These are phyloP conservation scores for Papiliotrema nemorosa DNA, from an alignment of 1,284 basidiomycete genomes.

Conservation along the genomic window DNA sequence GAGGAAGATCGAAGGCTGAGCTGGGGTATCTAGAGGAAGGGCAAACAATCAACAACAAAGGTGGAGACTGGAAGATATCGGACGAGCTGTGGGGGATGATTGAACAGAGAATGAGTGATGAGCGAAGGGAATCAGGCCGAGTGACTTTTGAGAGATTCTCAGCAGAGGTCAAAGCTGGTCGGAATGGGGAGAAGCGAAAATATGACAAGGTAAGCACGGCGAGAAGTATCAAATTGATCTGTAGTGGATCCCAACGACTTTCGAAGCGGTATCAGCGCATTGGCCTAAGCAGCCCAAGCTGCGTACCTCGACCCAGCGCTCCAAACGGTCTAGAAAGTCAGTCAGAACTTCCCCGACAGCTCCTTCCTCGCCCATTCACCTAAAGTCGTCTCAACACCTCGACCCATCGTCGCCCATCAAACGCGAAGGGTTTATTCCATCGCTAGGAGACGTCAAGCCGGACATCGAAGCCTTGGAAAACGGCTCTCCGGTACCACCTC, in stretches of 20 bases:
- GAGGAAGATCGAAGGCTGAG: constrained; percentile 37
- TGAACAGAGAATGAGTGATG: constrained; percentile 37
- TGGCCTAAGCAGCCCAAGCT: constrained; percentile 36
- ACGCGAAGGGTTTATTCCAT: neutral
- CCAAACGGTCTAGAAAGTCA: constrained; percentile 15
- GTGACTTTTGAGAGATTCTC: constrained; percentile 40
- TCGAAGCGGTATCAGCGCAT: constrained; percentile 64
- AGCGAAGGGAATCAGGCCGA: constrained; percentile 49
- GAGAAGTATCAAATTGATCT: neutral
- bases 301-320: constrained; percentile 26
- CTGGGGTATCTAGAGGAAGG: constrained; percentile 38
- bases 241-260: constrained; percentile 75
- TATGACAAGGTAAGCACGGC: constrained; percentile 49
- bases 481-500: neutral
- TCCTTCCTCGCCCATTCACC: constrained; percentile 19
- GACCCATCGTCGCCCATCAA: constrained; percentile 15
- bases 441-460: constrained; percentile 2
- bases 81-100: constrained; percentile 43
- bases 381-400: constrained; percentile 14
- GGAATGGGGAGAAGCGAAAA: constrained; percentile 38
- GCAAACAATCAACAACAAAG: constrained; percentile 30
- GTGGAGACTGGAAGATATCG: constrained; percentile 46
- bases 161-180: constrained; percentile 19
- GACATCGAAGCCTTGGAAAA: neutral
- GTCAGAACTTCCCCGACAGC: constrained; percentile 9